phyloP scores from a whole-genome alignment of 129 eudicot genomes.

The Flaveria ramosissima region DNA sequence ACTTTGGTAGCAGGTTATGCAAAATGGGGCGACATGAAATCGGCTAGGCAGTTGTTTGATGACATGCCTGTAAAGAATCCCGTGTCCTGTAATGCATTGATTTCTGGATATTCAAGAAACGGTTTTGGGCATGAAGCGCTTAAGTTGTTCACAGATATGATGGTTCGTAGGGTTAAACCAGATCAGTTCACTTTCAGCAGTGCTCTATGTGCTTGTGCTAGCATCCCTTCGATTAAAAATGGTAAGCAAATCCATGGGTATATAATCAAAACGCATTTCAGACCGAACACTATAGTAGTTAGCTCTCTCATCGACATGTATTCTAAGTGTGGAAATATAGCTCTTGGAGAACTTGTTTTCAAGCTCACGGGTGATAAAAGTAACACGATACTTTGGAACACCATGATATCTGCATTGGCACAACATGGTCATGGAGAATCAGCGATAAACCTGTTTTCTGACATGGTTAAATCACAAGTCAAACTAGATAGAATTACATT shows the following conservation, averaged over 20 bases:
- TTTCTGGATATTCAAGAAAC: slow-evolving; percentile 69
- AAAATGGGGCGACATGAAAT: slow-evolving; percentile 51
- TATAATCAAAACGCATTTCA: slow-evolving; percentile 45
- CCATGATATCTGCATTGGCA: slow-evolving; percentile 73
- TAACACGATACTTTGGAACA: slow-evolving; percentile 64
- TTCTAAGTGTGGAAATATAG: slow-evolving; percentile 66
- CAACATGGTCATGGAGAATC: slow-evolving; percentile 72
- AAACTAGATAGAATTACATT: slow-evolving; percentile 64
- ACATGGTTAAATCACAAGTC: slow-evolving; percentile 55
- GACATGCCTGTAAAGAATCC: slow-evolving; percentile 61
- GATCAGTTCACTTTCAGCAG: slow-evolving; percentile 79
- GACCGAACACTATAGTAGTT: slow-evolving; percentile 61
- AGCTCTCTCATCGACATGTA: slow-evolving; percentile 86
- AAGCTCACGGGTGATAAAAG: slow-evolving; percentile 37
- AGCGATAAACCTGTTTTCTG: slow-evolving; percentile 45
- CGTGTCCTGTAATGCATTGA: slow-evolving; percentile 71
- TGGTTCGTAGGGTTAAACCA: slow-evolving; percentile 45
- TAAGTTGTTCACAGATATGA: slow-evolving; percentile 51
- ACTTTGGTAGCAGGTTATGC: slow-evolving; percentile 71
- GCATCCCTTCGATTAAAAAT: slow-evolving; percentile 43
- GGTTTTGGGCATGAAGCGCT: slow-evolving; percentile 58
- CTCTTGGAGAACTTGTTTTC: slow-evolving; percentile 46
- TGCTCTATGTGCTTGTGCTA: slow-evolving; percentile 63
- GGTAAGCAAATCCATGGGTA: slow-evolving; percentile 76
- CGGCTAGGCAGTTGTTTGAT: slow-evolving; percentile 54